Evolutionary conservation across 1,284 basidiomycete genomes (phyloP), one percentile per base, ranked within the genome.

Genomic region (Papiliotrema laurentii): DNA sequence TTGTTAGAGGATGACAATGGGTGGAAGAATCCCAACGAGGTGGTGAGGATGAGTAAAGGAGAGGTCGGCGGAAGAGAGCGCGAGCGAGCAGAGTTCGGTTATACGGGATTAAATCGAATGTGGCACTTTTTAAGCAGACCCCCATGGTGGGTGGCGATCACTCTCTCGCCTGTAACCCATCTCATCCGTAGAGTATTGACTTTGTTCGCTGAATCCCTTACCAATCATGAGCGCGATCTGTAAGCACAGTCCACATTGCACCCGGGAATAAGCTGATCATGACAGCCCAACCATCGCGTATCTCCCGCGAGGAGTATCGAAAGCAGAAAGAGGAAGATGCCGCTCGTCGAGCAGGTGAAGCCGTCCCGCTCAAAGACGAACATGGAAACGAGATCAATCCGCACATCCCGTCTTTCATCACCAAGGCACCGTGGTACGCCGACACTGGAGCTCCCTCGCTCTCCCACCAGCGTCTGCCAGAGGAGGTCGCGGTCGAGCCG

Each of bases 391-490:
- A 89, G 47, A 97, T 98, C 76, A 99, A 98, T 69, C 96, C 96
- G 30, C 94, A 98, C 75, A 97, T 98, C 73, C 94, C 94, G 84
- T 89, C 92, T 73, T 91, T 91, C 64, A 91, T 91, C 61, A 86
- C 89, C 5, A 90, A 97, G 75, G 94, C 91, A 16, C 96, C 96
- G 57, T 99, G 96, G 96, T 99, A 97, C 73, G 82, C 97, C 63
- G 89, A 86, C 16, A 89, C 89, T 45, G 87, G 84, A 31, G 86
- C 83, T 34, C 89, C 92, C 1, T 90, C 91, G 9, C 81, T 99
- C 48, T 87, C 84, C 66, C 94, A 98, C 79, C 96, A 98, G 75
- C 86, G 87, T 67, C 83, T 82, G 56, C 83, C 80, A n/a, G 49
- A 53, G 39, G 57, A 70, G 25, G 78, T 84, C 11, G 82, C 84